A percentile compares a stretch with the other conserved stretches of the same genome.
Evolutionary conservation across 192 early-diverging fungal species (phyloP).

Genomic region (Backusella parvicylindrica): DNA sequence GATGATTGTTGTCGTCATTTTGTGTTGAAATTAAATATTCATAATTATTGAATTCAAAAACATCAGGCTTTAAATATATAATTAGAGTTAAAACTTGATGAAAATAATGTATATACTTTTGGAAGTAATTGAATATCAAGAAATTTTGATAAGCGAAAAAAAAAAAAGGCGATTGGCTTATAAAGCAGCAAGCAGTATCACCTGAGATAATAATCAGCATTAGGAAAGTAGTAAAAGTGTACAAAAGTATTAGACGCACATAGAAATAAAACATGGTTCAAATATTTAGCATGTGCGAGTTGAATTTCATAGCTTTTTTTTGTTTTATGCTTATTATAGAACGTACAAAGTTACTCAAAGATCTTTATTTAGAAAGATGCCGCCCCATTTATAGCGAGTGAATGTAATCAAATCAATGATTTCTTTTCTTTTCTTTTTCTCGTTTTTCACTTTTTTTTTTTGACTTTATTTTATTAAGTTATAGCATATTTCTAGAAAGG

Average conservation of each 20-base stretch:
- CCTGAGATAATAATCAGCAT: not conserved
- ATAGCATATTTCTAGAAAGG: not conserved
- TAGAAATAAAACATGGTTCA: not conserved
- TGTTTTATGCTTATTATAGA: not conserved
- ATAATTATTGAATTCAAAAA: not conserved
- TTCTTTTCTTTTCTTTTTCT: not conserved
- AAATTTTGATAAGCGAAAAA: not conserved
- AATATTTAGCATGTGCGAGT: not conserved
- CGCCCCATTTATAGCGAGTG: not conserved
- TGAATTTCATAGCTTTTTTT: not conserved
- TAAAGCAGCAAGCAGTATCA: not conserved
- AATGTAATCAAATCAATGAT: slow-evolving; percentile 3
- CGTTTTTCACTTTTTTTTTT: not conserved
- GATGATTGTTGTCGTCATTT: not conserved
- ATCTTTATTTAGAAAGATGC: not conserved
- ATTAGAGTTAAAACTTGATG: not conserved
- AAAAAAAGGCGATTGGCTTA: not conserved
- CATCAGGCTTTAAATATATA: not conserved
- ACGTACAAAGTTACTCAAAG: not conserved
- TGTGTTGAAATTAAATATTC: not conserved
- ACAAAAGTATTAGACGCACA: not conserved
- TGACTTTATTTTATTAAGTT: not conserved
- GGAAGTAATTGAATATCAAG: not conserved
- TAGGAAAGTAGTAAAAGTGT: slow-evolving; percentile 3
- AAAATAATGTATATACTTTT: not conserved